phyloP scores from a whole-genome alignment of 768 basidiomycete species.

The Tylopilus sp. region DNA sequence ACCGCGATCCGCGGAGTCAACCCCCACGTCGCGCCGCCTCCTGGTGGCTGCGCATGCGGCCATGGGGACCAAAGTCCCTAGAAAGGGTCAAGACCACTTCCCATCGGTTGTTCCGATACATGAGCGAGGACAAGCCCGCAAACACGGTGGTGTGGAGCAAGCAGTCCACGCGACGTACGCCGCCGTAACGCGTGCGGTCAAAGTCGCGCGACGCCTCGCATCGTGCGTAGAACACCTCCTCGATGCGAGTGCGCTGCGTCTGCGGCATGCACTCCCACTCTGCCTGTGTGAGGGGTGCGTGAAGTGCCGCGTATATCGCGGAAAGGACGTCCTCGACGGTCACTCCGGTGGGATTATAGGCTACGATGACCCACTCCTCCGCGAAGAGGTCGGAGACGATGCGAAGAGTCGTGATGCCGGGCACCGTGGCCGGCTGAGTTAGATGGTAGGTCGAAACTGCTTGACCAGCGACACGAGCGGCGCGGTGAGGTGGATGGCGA shows the following conservation, averaged over 20 bases:
- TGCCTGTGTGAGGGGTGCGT: constrained; percentile 33
- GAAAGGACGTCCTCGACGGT: constrained; percentile 51
- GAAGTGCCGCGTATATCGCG: constrained; percentile 41
- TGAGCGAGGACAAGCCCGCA: constrained; percentile 46
- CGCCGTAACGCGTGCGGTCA: constrained; percentile 33
- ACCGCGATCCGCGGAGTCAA: neutral
- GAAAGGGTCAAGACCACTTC: constrained; percentile 44
- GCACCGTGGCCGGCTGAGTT: constrained; percentile 41
- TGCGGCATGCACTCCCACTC: constrained; percentile 44
- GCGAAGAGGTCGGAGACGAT: constrained; percentile 47
- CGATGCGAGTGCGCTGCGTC: constrained; percentile 43
- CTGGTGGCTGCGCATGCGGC: neutral
- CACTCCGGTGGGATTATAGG: constrained; percentile 42
- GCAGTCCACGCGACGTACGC: constrained; percentile 49
- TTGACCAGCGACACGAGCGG: constrained; percentile 13
- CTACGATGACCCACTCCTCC: constrained; percentile 40
- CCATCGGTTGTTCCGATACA: constrained; percentile 37
- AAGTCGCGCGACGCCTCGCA: constrained; percentile 41
- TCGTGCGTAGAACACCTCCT: constrained; percentile 42
- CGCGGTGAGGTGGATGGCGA: constrained; percentile 37
- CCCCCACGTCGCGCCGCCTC: neutral
- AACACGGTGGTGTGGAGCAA: constrained; percentile 48
- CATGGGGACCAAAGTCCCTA: constrained; percentile 26
- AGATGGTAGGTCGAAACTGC: constrained; percentile 27
- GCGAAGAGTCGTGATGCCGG: constrained; percentile 36